A percentile compares a stretch with the other conserved stretches of the same genome.
phyloP scores from a whole-genome alignment of 495 filamentous ascomycete genomes.

The Trichocladium antarcticum region DNA sequence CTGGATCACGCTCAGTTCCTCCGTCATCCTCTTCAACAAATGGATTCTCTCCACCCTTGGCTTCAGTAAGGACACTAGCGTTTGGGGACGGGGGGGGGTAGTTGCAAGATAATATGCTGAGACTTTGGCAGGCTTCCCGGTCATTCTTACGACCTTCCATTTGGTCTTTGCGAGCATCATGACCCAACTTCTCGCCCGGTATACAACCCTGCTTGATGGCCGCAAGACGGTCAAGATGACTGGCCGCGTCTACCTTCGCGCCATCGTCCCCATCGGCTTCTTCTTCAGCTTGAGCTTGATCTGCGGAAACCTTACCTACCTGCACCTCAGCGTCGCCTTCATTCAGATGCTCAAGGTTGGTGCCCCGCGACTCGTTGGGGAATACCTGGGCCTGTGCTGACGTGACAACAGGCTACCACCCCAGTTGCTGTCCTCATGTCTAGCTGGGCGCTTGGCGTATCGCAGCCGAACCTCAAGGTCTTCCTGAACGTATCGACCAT shows the following conservation, averaged over 20 bases:
- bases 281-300: conserved; percentile 93
- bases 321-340: conserved; percentile 86
- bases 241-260: conserved; percentile 75
- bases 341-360: conserved; percentile 95
- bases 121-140: conserved; percentile 40
- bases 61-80: conserved; percentile 56
- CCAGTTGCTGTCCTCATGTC: conserved; percentile 80
- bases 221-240: conserved; percentile 91
- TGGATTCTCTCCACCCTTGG: conserved; percentile 75
- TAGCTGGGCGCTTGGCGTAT: conserved; percentile 71
- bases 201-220: conserved; percentile 75
- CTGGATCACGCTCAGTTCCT: conserved; percentile 88
- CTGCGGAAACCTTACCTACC: conserved; percentile 84
- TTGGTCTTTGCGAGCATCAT: conserved; percentile 78
- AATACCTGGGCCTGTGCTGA: conserved; percentile 22
- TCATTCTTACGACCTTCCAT: conserved; percentile 91
- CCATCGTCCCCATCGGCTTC: conserved; percentile 84
- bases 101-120: conserved; percentile 20
- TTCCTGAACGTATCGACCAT: conserved; percentile 81
- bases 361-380: neutral
- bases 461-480: conserved; percentile 63
- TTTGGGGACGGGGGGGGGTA: neutral
- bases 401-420: conserved; percentile 57
- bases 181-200: conserved; percentile 80
- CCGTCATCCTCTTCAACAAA: conserved; percentile 98